A percentile compares a stretch with the other conserved stretches of the same genome.
These are phyloP conservation scores for Termitomyces sp. DNA, from an alignment of 768 basidiomycete species.

Conservation along the genomic window DNA sequence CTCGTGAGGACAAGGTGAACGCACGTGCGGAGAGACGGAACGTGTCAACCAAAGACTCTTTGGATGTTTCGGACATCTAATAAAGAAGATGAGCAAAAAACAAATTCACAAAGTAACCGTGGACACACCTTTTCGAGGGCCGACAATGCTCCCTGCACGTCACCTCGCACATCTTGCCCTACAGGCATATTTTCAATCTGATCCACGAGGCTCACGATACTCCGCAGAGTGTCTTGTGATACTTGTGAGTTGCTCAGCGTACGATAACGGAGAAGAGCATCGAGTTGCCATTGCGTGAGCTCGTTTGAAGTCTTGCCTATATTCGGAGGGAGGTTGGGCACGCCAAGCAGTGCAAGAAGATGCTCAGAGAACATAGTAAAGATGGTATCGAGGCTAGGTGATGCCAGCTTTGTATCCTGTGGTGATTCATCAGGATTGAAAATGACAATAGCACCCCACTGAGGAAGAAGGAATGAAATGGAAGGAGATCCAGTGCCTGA, in stretches of 20 bases:
- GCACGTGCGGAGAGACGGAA: constrained; percentile 65
- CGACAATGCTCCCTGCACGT: constrained; percentile 67
- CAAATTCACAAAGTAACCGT: neutral
- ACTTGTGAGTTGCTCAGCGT: constrained; percentile 65
- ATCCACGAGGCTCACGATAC: constrained; percentile 80
- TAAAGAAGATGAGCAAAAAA: neutral
- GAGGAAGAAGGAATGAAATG: constrained; percentile 83
- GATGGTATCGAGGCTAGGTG: constrained; percentile 43
- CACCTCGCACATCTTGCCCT: constrained; percentile 67
- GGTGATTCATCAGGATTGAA: constrained; percentile 50
- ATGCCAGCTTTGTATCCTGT: constrained; percentile 36
- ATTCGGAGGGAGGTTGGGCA: constrained; percentile 57
- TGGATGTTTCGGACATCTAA: constrained; percentile 40
- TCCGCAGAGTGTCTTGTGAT: constrained; percentile 72
- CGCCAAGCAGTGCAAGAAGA: constrained; percentile 77
- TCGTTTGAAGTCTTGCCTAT: constrained; percentile 29
- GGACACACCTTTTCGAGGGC: constrained; percentile 69
- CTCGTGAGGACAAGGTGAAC: constrained; percentile 66
- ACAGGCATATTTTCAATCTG: constrained; percentile 95
- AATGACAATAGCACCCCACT: constrained; percentile 90
- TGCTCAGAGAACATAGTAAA: constrained; percentile 72
- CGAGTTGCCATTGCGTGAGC: constrained; percentile 77
- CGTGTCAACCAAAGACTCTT: constrained; percentile 40
- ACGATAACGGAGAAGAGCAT: constrained; percentile 71
- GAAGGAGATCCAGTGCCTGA: constrained; percentile 49